These are phyloP conservation scores for Trametes sanguinea DNA, from an alignment of 768 basidiomycete species.

Conservation along the genomic window DNA sequence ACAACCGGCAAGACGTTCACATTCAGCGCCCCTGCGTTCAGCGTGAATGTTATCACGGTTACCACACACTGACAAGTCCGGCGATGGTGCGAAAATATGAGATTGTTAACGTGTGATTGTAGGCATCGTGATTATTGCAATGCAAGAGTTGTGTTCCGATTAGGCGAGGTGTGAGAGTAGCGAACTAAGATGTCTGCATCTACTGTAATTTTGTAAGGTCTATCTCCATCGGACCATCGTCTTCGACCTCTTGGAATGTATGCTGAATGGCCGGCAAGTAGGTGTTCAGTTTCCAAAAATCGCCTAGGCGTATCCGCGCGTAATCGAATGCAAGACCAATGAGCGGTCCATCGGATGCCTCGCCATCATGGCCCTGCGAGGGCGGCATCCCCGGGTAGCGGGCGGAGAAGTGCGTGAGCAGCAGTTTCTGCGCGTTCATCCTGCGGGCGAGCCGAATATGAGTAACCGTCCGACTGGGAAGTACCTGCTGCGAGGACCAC, in stretches of 20 bases:
- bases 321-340: slow-evolving; percentile 85
- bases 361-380: slow-evolving; percentile 14
- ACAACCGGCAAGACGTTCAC: slow-evolving; percentile 52
- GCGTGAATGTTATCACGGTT: slow-evolving; percentile 42
- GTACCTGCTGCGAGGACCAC: not conserved
- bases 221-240: slow-evolving; percentile 39
- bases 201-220: slow-evolving; percentile 21
- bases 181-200: not conserved
- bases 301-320: slow-evolving; percentile 65
- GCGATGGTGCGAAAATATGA: no score
- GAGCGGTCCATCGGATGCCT: slow-evolving; percentile 19
- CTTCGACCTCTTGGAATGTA: slow-evolving; percentile 54
- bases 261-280: slow-evolving; percentile 75
- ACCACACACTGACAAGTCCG: slow-evolving; percentile 17
- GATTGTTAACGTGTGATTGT: not conserved
- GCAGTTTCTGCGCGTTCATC: slow-evolving; percentile 81
- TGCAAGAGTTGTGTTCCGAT: not conserved
- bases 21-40: slow-evolving; percentile 54
- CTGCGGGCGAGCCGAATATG: slow-evolving; percentile 41
- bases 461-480: not conserved
- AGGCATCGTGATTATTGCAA: not conserved
- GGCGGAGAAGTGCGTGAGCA: slow-evolving; percentile 96
- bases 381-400: slow-evolving; percentile 85
- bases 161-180: not conserved
- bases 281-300: slow-evolving; percentile 84